phyloP scores from a whole-genome alignment of 1,284 basidiomycete genomes.

The Trichosporon sp. region DNA sequence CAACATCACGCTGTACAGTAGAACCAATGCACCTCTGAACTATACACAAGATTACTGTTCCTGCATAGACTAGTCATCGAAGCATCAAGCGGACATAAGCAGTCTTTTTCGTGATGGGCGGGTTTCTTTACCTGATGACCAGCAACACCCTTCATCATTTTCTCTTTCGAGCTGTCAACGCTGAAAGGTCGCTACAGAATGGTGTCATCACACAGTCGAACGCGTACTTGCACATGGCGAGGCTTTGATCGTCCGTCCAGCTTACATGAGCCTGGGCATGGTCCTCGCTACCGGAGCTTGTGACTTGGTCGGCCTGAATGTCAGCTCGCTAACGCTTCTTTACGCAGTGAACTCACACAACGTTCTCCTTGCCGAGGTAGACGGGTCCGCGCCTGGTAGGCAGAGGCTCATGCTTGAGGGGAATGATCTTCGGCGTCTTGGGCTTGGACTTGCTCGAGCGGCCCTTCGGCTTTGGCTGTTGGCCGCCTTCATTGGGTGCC shows the following conservation, averaged over 20 bases:
- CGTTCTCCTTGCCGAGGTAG: background rate
- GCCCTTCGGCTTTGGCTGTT: background rate
- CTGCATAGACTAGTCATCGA: background rate
- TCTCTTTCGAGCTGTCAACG: background rate
- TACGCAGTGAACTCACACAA: background rate
- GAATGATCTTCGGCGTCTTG: background rate
- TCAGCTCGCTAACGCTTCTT: background rate
- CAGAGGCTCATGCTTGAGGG: background rate
- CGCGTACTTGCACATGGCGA: background rate
- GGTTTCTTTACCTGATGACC: background rate
- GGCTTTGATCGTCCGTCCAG: background rate
- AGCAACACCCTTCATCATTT: background rate
- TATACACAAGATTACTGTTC: background rate
- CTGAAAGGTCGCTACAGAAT: background rate
- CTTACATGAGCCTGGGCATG: background rate
- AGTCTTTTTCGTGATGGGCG: background rate
- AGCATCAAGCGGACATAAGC: background rate
- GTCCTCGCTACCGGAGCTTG: background rate
- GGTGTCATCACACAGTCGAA: background rate
- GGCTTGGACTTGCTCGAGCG: background rate
- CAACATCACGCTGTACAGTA: background rate
- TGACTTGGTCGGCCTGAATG: background rate
- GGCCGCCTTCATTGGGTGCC: background rate
- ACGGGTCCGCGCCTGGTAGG: background rate
- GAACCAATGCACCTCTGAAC: constrained; percentile 1